Conservation (phyloP, 2,329 filamentous ascomycete genomes). For the Fonsecaea erecta region DNA sequence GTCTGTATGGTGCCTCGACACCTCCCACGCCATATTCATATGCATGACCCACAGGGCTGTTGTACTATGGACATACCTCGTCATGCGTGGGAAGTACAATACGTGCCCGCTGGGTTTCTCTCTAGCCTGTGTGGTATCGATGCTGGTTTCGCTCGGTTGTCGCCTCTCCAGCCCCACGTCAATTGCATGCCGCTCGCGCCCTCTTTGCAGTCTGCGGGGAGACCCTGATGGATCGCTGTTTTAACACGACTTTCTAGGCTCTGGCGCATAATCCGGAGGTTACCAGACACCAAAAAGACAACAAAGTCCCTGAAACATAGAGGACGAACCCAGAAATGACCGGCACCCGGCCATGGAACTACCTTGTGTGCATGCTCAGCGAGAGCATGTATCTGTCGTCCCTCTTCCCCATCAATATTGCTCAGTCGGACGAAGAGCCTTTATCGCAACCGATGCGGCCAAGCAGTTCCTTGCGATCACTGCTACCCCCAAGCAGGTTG, state of each 20-base stretch:
- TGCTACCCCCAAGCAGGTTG: constrained; percentile 34
- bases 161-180: not conserved
- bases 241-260: not conserved
- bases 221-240: not conserved
- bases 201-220: not conserved
- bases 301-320: not conserved
- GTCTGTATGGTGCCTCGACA: too few relatives aligned
- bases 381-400: not conserved
- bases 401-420: not conserved
- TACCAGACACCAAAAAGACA: not conserved
- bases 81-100: not conserved
- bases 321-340: not conserved
- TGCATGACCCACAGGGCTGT: not conserved
- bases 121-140: not conserved
- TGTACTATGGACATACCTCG: not conserved
- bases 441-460: constrained; percentile 44
- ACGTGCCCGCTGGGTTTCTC: not conserved
- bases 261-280: not conserved
- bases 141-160: not conserved
- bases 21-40: not conserved
- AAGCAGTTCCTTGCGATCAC: constrained; percentile 41
- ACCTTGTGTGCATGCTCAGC: not conserved
- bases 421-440: constrained; percentile 26
- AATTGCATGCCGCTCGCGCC: not conserved
- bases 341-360: not conserved